Base-by-base conservation (phyloP, 805 yeast species). In the Candida arabinofermentans region DNA sequence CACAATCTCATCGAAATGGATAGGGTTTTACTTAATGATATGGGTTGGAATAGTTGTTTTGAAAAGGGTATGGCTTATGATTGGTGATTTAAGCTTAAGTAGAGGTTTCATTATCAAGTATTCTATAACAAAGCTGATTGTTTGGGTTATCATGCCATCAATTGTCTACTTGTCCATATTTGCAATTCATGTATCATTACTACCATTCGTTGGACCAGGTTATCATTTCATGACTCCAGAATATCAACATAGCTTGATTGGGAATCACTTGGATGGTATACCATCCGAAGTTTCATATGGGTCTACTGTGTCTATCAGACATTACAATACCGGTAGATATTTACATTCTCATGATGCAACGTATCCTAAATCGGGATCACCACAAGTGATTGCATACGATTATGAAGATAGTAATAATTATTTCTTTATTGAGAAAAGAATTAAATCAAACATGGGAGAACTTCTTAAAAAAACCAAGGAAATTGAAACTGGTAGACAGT, bases 311-410 rank as follows among this genome's bases (percentile, higher is more conserved):
- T 75, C 86, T 16, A 49, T 91, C 24, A 81, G 91, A 48, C 96
- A 91, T 60, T 57, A 65, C 22, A 72, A 76, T 41, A 78, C 86
- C 1, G 95, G 93, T 17, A 82, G 82, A 1, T 91, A 87, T 59
- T 66, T 91, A 47, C 95, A 88, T 61, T 85, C 96, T 2, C 91
- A 87, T 60, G 91, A 87, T 60, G 71, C 67, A 51, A 61, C 67
- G 4, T 88, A 86, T 61, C 75, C 77, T 38, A 62, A 75, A 2
- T 73, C 88, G 1, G 63, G 72, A 18, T 81, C 83, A 55, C 96
- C 88, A 61, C 91, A 86, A 61, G 87, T 91, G 18, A 78, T 96
- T 0, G 68, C 86, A 37, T 79, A 78, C 16, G 77, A 77, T 22
- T 77, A 70, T 54, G 74, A 72, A 49, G 85, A 79, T 51, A 50